These are phyloP conservation scores for Colletotrichum navitas DNA, from an alignment of 2,329 filamentous ascomycete species.

Conservation along the genomic window DNA sequence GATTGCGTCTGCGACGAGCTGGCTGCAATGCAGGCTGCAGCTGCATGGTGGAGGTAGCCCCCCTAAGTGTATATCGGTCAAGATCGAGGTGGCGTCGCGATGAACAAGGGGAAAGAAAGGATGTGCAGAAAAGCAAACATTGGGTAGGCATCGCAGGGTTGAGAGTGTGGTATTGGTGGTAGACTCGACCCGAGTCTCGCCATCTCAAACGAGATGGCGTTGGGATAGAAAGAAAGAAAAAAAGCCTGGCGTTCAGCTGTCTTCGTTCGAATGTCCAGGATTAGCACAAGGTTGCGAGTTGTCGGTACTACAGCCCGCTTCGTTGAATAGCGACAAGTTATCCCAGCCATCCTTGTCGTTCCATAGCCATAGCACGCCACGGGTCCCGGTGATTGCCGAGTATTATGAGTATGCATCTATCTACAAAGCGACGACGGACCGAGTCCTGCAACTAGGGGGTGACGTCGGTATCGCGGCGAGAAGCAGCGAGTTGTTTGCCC, in stretches of 20 bases:
- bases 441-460: slow-evolving; percentile 10
- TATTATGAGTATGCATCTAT: too few species aligned
- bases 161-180: background rate
- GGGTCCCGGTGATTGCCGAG: background rate
- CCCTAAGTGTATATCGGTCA: slow-evolving; percentile 20
- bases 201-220: background rate
- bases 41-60: slow-evolving; percentile 27
- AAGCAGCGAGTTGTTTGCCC: slow-evolving; percentile 13
- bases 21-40: slow-evolving; percentile 18
- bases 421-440: background rate
- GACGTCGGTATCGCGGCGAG: slow-evolving; percentile 13
- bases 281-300: slow-evolving; percentile 24
- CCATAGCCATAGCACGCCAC: background rate
- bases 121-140: slow-evolving; percentile 34
- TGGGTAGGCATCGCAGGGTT: background rate
- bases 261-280: background rate
- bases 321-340: slow-evolving; percentile 3
- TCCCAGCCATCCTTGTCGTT: background rate
- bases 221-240: slow-evolving; percentile 1
- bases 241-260: slow-evolving; percentile 10
- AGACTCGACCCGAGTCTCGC: background rate
- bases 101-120: slow-evolving; percentile 32
- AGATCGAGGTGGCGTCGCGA: slow-evolving; percentile 29
- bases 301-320: slow-evolving; percentile 11
- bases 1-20: slow-evolving; percentile 11